Conservation (phyloP, 2,329 filamentous ascomycete species). For the Sporothrix variecibatus region DNA sequence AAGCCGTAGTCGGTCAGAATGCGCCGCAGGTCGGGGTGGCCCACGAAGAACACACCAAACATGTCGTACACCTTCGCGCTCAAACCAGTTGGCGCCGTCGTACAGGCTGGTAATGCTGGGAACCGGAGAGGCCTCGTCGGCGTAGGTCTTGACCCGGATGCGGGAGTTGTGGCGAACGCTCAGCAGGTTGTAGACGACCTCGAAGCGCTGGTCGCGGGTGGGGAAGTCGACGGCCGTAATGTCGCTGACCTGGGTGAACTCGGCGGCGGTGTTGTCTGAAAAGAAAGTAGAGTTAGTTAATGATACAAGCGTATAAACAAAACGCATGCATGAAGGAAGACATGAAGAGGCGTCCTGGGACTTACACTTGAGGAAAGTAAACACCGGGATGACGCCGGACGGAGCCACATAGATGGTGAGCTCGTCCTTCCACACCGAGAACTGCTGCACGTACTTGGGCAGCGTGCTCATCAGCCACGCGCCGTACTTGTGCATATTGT, state of each 20-base stretch:
- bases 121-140: constrained; percentile 91
- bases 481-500: constrained; percentile 89
- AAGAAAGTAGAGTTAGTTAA: background rate
- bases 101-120: constrained; percentile 84
- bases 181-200: constrained; percentile 96
- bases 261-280: constrained; percentile 88
- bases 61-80: constrained; percentile 98
- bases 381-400: constrained; percentile 83
- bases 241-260: constrained; percentile 90
- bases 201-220: constrained; percentile 91
- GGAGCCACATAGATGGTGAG: constrained; percentile 92
- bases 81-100: constrained; percentile 98
- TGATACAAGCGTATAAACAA: background rate
- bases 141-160: constrained; percentile 97
- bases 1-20: constrained; percentile 99
- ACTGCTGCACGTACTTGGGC: constrained; percentile 98
- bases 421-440: constrained; percentile 99
- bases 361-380: constrained; percentile 84
- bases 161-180: constrained; percentile 95
- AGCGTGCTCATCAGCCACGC: constrained; percentile 95
- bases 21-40: constrained; percentile 90
- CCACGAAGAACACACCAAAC: constrained; percentile 95
- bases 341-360: too few species aligned
- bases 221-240: constrained; percentile 96
- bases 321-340: too few species aligned